phyloP scores from a whole-genome alignment of 148 eudicot genomes.

The Rhododendron vialii region DNA sequence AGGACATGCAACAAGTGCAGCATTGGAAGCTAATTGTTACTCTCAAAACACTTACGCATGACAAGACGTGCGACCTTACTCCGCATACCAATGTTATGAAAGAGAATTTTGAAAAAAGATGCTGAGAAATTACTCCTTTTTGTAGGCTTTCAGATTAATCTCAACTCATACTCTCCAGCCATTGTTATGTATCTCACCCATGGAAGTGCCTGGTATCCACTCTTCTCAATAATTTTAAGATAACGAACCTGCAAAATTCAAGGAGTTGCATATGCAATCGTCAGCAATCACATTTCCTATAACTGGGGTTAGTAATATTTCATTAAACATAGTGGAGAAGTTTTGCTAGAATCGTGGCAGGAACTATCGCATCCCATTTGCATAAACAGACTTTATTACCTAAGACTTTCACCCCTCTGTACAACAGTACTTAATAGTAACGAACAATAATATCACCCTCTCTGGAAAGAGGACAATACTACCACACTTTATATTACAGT shows the following conservation, averaged over 20 bases:
- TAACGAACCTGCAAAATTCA: constrained; percentile 43
- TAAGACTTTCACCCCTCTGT: too few species aligned
- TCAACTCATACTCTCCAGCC: constrained; percentile 49
- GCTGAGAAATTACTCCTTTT: neutral
- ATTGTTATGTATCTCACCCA: constrained; percentile 21
- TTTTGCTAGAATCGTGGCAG: neutral
- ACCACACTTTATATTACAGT: too few species aligned
- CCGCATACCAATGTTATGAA: neutral
- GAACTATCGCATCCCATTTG: neutral
- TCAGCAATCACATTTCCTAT: neutral
- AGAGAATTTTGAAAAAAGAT: neutral
- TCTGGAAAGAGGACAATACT: too few species aligned
- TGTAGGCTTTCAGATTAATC: constrained; percentile 32
- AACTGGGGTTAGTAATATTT: neutral
- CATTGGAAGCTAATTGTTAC: neutral
- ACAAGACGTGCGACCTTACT: neutral
- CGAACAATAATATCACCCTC: too few species aligned
- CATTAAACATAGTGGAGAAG: neutral
- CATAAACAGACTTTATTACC: too few species aligned
- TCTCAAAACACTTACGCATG: neutral
- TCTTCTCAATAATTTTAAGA: constrained; percentile 22
- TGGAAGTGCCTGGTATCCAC: neutral
- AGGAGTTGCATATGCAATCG: neutral
- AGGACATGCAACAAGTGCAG: neutral
- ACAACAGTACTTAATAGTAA: too few species aligned